A percentile compares a stretch with the other conserved stretches of the same genome.
phyloP scores from a whole-genome alignment of 768 basidiomycete species.

The Rhizopogon vulgaris region DNA sequence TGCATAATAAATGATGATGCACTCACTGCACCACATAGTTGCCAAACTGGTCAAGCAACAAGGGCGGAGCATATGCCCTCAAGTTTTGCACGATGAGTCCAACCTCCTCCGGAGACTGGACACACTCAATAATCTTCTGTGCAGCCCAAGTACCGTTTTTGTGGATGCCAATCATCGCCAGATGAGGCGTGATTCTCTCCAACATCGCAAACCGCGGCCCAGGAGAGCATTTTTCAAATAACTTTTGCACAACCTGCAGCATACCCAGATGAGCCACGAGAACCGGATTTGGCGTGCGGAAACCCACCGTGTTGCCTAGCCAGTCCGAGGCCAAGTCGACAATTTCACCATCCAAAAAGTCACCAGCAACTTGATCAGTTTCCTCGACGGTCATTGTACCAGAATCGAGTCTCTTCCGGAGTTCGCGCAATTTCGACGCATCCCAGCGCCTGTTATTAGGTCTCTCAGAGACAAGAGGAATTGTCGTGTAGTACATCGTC shows the following conservation, averaged over 20 bases:
- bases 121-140: conserved; percentile 98
- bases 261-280: conserved; percentile 1
- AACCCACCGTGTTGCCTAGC: conserved; percentile 81
- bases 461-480: conserved; percentile 84
- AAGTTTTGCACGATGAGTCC: conserved; percentile 80
- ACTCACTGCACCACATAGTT: conserved; percentile 86
- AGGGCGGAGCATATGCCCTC: conserved; percentile 85
- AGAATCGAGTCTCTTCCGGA: conserved; percentile 92
- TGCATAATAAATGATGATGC: conserved; percentile 21
- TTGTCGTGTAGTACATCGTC: conserved; percentile 94
- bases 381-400: conserved; percentile 79
- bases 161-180: conserved; percentile 97
- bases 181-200: conserved; percentile 86
- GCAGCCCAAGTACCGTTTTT: conserved; percentile 99
- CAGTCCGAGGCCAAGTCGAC: conserved; percentile 96
- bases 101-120: conserved; percentile 82
- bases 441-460: conserved; percentile 88
- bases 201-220: conserved; percentile 82
- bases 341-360: conserved; percentile 91
- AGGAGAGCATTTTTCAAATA: conserved; percentile 86
- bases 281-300: conserved; percentile 5
- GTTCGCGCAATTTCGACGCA: conserved; percentile 86
- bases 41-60: conserved; percentile 90
- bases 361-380: conserved; percentile 83
- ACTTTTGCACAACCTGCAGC: conserved; percentile 84